Conservation (phyloP, 257 asterid species). For the Voacanga thouarsii region DNA sequence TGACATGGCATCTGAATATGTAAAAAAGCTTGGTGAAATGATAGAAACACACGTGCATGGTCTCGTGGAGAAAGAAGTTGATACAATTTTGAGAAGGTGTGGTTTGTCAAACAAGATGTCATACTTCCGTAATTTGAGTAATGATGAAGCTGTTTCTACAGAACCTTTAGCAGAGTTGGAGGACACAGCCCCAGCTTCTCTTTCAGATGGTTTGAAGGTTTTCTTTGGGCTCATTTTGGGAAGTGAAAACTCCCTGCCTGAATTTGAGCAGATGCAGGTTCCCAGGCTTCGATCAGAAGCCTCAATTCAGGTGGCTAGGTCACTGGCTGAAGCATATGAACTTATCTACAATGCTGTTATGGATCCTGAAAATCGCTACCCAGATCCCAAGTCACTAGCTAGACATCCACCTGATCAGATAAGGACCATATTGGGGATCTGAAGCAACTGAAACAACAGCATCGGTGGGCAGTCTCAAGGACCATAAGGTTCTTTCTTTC, state of each 20-base stretch:
- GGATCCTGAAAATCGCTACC: conserved; percentile 70
- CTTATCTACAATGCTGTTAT: conserved; percentile 67
- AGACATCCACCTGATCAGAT: conserved; percentile 97
- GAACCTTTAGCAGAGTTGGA: conserved; percentile 67
- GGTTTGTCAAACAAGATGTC: conserved; percentile 77
- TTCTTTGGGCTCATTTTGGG: conserved; percentile 89
- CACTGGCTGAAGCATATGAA: conserved; percentile 74
- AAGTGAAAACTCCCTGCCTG: conserved; percentile 76
- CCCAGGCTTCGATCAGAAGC: conserved; percentile 87
- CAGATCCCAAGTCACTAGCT: conserved; percentile 82
- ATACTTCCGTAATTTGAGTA: conserved; percentile 40
- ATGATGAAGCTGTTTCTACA: conserved; percentile 23
- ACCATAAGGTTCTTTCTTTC: neutral
- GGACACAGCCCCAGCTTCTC: conserved; percentile 60
- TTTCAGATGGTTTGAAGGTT: conserved; percentile 75
- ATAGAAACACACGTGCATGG: conserved; percentile 60
- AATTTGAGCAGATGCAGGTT: conserved; percentile 85
- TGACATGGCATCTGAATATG: conserved; percentile 72
- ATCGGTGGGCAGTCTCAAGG: neutral
- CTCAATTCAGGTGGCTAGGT: conserved; percentile 52
- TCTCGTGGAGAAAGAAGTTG: conserved; percentile 80
- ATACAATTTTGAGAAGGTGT: conserved; percentile 61
- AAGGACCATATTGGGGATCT: conserved; percentile 91
- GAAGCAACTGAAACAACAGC: conserved; percentile 8
- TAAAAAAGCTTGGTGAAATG: conserved; percentile 72